Base-by-base conservation (phyloP, 306 rosid genomes). In the Medicago lupulina region DNA sequence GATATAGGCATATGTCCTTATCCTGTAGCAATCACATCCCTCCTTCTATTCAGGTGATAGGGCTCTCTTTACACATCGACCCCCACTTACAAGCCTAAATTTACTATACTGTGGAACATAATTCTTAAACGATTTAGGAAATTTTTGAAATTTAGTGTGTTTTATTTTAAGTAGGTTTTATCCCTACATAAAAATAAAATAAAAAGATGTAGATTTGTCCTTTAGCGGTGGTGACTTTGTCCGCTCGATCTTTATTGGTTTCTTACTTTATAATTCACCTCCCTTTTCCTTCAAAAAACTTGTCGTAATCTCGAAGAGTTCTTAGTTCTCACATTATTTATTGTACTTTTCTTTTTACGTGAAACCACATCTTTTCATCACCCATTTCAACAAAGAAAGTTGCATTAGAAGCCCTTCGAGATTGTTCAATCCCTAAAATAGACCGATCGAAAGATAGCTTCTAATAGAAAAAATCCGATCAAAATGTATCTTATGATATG, bases 1-100 rank as follows among this genome's bases (percentile, higher is more conserved):
- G 63, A 11, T 79, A 72, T 76, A n/a, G 91, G 81, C 69, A 81
- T 80, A 74, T 50, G 88, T 83, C 84, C 74, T 79, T 81, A 76
- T 87, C 85, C 47, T 71, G 65, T 50, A 81, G 83, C 87, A 73
- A 76, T 86, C 83, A 73, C 80, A 23, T 28, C 31, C 31, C 31
- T 28, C 31, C 31, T 28, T 28, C 31, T 0, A 0, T 28, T 28
- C 31, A 0, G 31, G 31, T 28, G 31, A 28, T 71, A 64, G 71
- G 79, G 36, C 76, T 64, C 58, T 81, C 83, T 84, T 80, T 81
- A 66, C 91, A 83, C 83, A 84, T 76, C 85, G 66, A 50, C 57
- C 21, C 68, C 77, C 75, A 77, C 84, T 75, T 41, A 68, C 80
- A 38, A 21, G 21, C 23, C n/a, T 19, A 54, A 55, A 57, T 19